These are phyloP conservation scores for Diaporthe nobilis DNA, from an alignment of 2,329 filamentous ascomycete genomes.

Conservation along the genomic window DNA sequence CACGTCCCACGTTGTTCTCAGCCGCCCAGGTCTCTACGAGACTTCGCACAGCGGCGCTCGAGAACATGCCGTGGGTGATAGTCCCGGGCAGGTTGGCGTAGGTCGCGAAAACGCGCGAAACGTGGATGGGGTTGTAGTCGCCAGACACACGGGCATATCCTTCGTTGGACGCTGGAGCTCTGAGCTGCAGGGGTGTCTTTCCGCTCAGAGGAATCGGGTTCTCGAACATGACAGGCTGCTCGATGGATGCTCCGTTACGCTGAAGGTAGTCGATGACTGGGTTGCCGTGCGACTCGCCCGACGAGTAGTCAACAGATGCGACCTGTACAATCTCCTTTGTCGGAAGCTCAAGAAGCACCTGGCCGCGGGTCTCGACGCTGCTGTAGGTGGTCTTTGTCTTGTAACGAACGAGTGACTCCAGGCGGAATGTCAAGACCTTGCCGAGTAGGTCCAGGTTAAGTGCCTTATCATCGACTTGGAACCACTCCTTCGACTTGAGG, in stretches of 20 bases:
- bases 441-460: constrained; percentile 88
- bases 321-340: constrained; percentile 98
- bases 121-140: constrained; percentile 99
- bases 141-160: constrained; percentile 98
- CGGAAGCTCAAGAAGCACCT: constrained; percentile 93
- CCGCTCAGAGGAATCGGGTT: constrained; percentile 96
- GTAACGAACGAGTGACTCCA: constrained; percentile 91
- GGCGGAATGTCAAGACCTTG: constrained; percentile 95
- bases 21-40: constrained; percentile 99
- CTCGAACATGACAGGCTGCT: constrained; percentile 97
- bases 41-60: constrained; percentile 94
- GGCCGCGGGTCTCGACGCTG: constrained; percentile 90
- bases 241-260: constrained; percentile 90
- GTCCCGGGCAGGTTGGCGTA: constrained; percentile 97
- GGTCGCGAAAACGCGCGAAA: constrained; percentile 94
- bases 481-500: constrained; percentile 97
- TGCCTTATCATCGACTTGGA: constrained; percentile 79
- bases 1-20: constrained; percentile 97
- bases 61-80: constrained; percentile 99
- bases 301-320: constrained; percentile 91
- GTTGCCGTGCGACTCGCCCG: constrained; percentile 92
- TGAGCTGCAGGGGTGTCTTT: constrained; percentile 88
- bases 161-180: constrained; percentile 96
- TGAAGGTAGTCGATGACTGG: constrained; percentile 96
- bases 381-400: constrained; percentile 96